A percentile compares a stretch with the other conserved stretches of the same genome.
Evolutionary conservation across 257 asterid species (phyloP).

Genomic region (Primulina tabacum): DNA sequence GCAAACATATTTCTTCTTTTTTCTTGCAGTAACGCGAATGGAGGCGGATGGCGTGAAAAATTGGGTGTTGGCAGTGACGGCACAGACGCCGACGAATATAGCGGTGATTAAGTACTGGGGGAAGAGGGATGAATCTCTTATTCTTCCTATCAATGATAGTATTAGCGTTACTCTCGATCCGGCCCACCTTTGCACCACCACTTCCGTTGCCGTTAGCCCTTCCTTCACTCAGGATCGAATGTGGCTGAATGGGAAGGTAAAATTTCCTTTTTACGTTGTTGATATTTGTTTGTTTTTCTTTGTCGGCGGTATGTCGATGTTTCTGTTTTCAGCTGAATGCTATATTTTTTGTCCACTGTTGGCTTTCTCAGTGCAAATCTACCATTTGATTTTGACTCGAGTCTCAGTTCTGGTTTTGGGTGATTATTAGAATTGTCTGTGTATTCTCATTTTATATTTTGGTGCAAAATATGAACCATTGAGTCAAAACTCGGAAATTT

Average conservation of each 20-base stretch:
- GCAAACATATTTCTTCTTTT: not conserved
- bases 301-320: not conserved
- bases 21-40: slow-evolving; percentile 23
- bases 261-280: not conserved
- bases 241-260: slow-evolving; percentile 97
- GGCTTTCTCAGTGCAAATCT: not conserved
- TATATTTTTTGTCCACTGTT: not conserved
- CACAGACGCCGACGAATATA: slow-evolving; percentile 93
- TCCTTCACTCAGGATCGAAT: slow-evolving; percentile 65
- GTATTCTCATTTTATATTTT: not conserved
- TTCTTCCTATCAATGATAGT: slow-evolving; percentile 90
- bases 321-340: not conserved
- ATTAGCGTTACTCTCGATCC: slow-evolving; percentile 97
- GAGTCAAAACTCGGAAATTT: not conserved
- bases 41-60: slow-evolving; percentile 45
- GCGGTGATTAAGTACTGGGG: slow-evolving; percentile 99
- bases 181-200: slow-evolving; percentile 92
- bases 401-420: not conserved
- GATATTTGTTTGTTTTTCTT: no score
- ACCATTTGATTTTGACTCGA: not conserved
- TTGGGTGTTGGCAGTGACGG: slow-evolving; percentile 78
- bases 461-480: not conserved
- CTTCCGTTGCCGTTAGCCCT: slow-evolving; percentile 97
- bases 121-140: slow-evolving; percentile 71
- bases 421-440: no score